phyloP scores from a whole-genome alignment of 371 early-diverging fungal species.

The Mortierella sp. region DNA sequence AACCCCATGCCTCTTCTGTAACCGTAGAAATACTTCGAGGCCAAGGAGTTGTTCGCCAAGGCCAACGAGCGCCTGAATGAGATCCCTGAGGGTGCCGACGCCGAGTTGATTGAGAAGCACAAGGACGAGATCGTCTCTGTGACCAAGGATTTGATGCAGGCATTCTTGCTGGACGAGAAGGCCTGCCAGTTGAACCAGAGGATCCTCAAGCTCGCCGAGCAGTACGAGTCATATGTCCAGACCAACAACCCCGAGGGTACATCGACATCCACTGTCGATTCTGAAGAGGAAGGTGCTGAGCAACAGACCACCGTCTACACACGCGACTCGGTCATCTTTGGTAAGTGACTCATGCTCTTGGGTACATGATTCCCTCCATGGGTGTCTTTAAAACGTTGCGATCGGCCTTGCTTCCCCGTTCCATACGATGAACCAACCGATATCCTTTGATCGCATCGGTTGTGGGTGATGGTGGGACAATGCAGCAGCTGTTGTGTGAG shows the following conservation, averaged over 20 bases:
- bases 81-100: constrained; percentile 68
- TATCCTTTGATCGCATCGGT: constrained; percentile 9
- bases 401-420: too few relatives aligned
- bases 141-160: constrained; percentile 69
- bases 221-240: constrained; percentile 63
- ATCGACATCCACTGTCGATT: constrained; percentile 51
- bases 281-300: constrained; percentile 54
- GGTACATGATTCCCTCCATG: too few relatives aligned
- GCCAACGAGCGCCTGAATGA: constrained; percentile 68
- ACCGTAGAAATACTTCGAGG: constrained; percentile 60
- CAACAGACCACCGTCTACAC: constrained; percentile 54
- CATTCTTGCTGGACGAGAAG: constrained; percentile 76
- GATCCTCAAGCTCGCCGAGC: constrained; percentile 68
- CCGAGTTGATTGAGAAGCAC: constrained; percentile 63
- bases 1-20: background rate
- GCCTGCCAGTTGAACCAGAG: constrained; percentile 74
- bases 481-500: constrained; percentile 20
- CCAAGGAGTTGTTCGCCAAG: constrained; percentile 68
- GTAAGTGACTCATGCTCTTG: constrained; percentile 21
- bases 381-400: too few relatives aligned
- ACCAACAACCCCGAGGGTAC: constrained; percentile 53
- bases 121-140: constrained; percentile 70
- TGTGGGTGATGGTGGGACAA: constrained; percentile 1
- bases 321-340: constrained; percentile 52
- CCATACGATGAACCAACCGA: too few relatives aligned